Evolutionary conservation across 805 yeast genomes (phyloP).

Genomic region (Jamesozyma jinghongensis): DNA sequence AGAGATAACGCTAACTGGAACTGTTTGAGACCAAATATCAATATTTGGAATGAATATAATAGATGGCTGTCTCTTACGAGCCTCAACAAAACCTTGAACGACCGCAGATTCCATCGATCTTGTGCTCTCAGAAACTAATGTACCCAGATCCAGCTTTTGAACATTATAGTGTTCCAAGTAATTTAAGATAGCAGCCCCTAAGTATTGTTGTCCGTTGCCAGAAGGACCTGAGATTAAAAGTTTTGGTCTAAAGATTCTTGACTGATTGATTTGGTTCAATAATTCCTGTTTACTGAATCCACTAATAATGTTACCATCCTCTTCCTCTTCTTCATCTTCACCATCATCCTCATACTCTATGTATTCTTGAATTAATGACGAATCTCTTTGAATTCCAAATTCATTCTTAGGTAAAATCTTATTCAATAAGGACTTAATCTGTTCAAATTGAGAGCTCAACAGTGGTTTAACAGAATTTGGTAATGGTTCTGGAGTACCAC

Average conservation of each 20-base stretch:
- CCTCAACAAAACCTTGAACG: conserved; percentile 78
- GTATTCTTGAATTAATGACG: conserved; percentile 28
- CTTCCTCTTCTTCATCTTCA: conserved; percentile 15
- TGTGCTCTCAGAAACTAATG: conserved; percentile 67
- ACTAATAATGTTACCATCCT: conserved; percentile 31
- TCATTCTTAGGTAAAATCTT: conserved; percentile 48
- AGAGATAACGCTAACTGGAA: conserved; percentile 60
- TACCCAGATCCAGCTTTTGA: conserved; percentile 75
- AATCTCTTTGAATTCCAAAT: conserved; percentile 9
- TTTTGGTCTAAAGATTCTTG: conserved; percentile 77
- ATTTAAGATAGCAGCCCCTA: conserved; percentile 74
- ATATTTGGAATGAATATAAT: conserved; percentile 76
- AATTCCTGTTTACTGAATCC: conserved; percentile 65
- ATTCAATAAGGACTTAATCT: conserved; percentile 41
- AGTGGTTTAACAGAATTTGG: conserved; percentile 66
- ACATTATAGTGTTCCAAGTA: conserved; percentile 82
- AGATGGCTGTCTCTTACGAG: conserved; percentile 81
- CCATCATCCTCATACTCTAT: conserved; percentile 28
- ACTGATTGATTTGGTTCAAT: conserved; percentile 37
- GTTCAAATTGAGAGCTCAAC: conserved; percentile 41
- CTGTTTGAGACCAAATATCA: conserved; percentile 63
- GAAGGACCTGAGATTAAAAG: conserved; percentile 59
- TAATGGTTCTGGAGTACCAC: conserved; percentile 64
- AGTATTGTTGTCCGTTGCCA: conserved; percentile 83
- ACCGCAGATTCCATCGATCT: conserved; percentile 75